Evolutionary conservation across 257 asterid species (phyloP), one percentile per base, ranked within the genome.

Genomic region (Penstemon eatonii): DNA sequence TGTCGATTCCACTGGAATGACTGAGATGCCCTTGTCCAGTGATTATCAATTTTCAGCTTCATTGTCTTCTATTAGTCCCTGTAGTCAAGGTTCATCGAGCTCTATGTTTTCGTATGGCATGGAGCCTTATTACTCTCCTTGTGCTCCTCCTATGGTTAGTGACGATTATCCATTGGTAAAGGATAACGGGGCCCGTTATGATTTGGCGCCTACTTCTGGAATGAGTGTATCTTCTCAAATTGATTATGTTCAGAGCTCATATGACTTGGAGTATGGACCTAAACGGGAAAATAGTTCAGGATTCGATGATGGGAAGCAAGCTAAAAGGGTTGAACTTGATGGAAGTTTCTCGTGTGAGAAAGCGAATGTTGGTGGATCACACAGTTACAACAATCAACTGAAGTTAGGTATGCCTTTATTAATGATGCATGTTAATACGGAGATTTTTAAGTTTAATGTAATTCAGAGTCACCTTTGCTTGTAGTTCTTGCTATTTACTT

Each of bases 201-300:
- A 70, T 73, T 69, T 13, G 58, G 66, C 55, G 71, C 73, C 88
- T 57, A 57, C 82, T 56, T 69, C 85, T 19, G 89, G 88, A 53
- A 43, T 55, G 52, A 73, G 68, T 45, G 70, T 63, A 36, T 70
- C 87, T 5, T 54, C 96, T 65, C 90, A 77, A 76, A 71, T 67
- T 78, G 90, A 88, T 81, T 86, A 86, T 66, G 61, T 79, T 60
- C 81, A 62, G 15, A 67, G 84, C 64, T 80, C 85, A 71, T 83
- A 81, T 66, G 92, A 85, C 58, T 73, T 84, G 78, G 95, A 85
- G 66, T 88, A 80, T 66, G 54, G 76, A 45, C 77, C 83, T 50
- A 87, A 56, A 46, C 79, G 88, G 95, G 81, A 49, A 7, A 84
- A 74, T 66, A 60, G 67, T 69, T 73, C 81, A 84, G 88, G 86